Evolutionary conservation across 495 filamentous ascomycete species (phyloP).

Genomic region (Penicillium robsamsonii): DNA sequence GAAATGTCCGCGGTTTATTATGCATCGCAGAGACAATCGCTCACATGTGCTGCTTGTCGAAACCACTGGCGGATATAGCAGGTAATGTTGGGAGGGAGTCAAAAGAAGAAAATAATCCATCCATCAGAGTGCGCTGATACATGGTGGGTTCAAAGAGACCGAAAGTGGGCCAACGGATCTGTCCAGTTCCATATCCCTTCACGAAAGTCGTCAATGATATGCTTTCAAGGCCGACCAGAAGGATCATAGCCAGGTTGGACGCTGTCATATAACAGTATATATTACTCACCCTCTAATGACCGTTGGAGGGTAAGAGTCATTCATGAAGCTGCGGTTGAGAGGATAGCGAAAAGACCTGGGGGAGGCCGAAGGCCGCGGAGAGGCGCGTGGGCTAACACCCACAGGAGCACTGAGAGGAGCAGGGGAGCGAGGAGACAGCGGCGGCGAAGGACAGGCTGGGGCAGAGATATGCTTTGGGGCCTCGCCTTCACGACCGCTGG

Average conservation of each 20-base stretch:
- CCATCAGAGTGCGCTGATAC: constrained; percentile 20
- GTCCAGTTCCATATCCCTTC: constrained; percentile 22
- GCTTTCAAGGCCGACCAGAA: constrained; percentile 10
- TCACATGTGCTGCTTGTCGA: constrained; percentile 3
- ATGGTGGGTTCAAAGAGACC: constrained; percentile 15
- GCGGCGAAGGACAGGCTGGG: constrained; percentile 22
- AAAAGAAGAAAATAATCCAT: constrained; percentile 12
- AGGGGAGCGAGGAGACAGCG: constrained; percentile 26
- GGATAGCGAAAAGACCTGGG: constrained; percentile 39
- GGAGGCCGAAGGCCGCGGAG: constrained; percentile 36
- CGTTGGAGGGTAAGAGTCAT: constrained; percentile 45
- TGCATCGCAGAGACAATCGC: constrained; percentile 38
- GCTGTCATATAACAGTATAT: constrained; percentile 17
- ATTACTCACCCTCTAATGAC: constrained; percentile 45
- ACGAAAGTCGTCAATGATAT: constrained; percentile 23
- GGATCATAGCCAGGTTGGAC: constrained; percentile 13
- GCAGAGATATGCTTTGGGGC: constrained; percentile 13
- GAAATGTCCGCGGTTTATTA: constrained; percentile 43
- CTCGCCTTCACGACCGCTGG: constrained; percentile 18
- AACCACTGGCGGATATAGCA: constrained; percentile 8
- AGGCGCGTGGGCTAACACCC: constrained; percentile 23
- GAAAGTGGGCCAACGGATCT: constrained; percentile 16
- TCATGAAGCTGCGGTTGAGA: constrained; percentile 43
- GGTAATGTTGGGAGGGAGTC: constrained; percentile 5
- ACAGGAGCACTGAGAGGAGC: constrained; percentile 20